Percentiles rank a stretch among this genome's conserved stretches.
phyloP scores from a whole-genome alignment of 495 filamentous ascomycete genomes.

The Penicillium silybi region DNA sequence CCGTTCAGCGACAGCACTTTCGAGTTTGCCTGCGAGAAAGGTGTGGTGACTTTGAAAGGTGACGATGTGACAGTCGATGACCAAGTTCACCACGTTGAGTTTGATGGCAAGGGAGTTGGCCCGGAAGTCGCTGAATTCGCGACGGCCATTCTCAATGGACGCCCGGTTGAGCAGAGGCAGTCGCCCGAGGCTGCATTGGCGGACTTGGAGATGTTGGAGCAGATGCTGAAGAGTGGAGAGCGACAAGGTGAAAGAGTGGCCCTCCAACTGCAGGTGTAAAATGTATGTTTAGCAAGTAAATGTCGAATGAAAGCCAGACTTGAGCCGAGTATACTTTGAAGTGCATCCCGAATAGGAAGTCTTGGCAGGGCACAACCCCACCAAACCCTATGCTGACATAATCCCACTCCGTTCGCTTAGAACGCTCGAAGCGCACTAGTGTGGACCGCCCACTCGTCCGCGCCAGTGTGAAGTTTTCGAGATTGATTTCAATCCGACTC shows the following conservation, averaged over 20 bases:
- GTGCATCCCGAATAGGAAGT: conserved; percentile 12
- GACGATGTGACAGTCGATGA: conserved; percentile 54
- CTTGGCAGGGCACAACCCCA: conserved; percentile 27
- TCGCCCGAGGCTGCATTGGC: conserved; percentile 62
- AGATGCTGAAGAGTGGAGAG: conserved; percentile 61
- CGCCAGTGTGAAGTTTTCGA: conserved; percentile 39
- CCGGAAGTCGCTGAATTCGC: conserved; percentile 68
- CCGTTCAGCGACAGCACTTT: conserved; percentile 52
- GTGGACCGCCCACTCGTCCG: conserved; percentile 29
- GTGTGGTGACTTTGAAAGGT: conserved; percentile 48
- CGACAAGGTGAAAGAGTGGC: conserved; percentile 44
- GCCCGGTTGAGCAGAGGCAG: conserved; percentile 51
- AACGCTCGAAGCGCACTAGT: conserved; percentile 35
- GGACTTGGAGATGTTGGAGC: conserved; percentile 67
- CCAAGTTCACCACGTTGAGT: conserved; percentile 48
- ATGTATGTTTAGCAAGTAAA: neutral
- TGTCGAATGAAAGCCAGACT: neutral
- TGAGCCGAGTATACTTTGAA: neutral
- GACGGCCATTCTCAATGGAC: conserved; percentile 43
- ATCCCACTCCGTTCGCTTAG: conserved; percentile 36
- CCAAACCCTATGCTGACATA: conserved; percentile 27
- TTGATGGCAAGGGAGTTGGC: conserved; percentile 56
- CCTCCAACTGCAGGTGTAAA: conserved; percentile 20
- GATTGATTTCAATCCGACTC: conserved; percentile 44
- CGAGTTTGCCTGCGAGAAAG: conserved; percentile 47